Evolutionary conservation across 2,329 filamentous ascomycete species (phyloP), one percentile per base, ranked within the genome.

Genomic region (Fusarium sp.): DNA sequence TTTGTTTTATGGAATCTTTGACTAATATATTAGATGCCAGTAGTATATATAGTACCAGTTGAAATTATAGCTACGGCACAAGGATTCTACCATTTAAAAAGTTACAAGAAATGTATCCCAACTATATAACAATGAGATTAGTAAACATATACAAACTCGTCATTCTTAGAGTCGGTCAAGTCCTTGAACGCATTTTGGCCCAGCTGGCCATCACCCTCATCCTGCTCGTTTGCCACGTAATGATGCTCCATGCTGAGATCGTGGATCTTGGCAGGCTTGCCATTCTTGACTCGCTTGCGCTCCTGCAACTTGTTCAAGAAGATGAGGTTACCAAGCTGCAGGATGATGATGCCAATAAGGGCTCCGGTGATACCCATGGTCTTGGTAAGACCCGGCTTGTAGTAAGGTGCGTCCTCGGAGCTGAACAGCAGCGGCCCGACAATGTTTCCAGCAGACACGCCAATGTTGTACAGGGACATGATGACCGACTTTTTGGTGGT

Each of bases 101-200:
- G n/a, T n/a, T n/a, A n/a, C n/a, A n/a, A n/a, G n/a, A n/a, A n/a
- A n/a, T n/a, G n/a, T n/a, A n/a, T n/a, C n/a, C n/a, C n/a, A 29
- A 21, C 10, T 21, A 21, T 13, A 6, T 32, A 21, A 6, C 3
- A 14, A 21, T 5, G 14, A 21, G 9, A 9, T 41, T 71, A 86
- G 65, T 86, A 86, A 42, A 87, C 80, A 72, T 85, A 88, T 14
- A 88, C 80, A 74, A 90, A 90, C 67, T 90, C 86, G 53, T 90
- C 86, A 65, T 90, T 90, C 75, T 86, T 76, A 17, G 82, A 74
- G 71, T 90, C 88, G 1, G 87, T 88, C 63, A 88, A 64, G 73
- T 90, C 88, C 61, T 83, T 71, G 45, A 84, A 82, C 0, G 81
- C 82, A 42, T 82, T 79, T 14, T 81, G 77, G 6, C 83, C 83